Percentiles rank a stretch among this genome's conserved stretches.
These are phyloP conservation scores for Metroxylon sagu DNA, from an alignment of 176 grass and related monocot genomes.

Conservation along the genomic window DNA sequence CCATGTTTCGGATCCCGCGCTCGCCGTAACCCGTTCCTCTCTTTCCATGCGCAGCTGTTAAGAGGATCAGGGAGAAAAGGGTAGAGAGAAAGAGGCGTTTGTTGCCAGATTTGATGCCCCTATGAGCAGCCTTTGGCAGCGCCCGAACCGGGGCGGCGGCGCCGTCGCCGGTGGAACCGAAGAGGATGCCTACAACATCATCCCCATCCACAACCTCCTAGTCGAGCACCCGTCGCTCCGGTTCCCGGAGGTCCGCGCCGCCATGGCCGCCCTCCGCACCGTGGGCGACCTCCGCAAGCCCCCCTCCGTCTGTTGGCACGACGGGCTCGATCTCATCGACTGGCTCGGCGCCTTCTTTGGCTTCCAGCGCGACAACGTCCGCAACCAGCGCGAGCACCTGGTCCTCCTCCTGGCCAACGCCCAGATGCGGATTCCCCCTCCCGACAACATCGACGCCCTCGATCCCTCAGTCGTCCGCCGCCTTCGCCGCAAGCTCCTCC, in stretches of 20 bases:
- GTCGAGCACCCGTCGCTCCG: conserved; percentile 49
- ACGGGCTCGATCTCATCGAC: conserved; percentile 66
- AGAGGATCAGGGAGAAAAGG: not conserved
- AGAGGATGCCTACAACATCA: conserved; percentile 65
- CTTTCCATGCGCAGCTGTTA: too few relatives aligned
- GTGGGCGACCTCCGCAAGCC: conserved; percentile 45
- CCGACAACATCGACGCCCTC: conserved; percentile 42
- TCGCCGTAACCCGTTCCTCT: too few relatives aligned
- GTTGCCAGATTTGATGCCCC: not conserved
- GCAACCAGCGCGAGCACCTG: conserved; percentile 94
- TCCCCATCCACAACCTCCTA: conserved; percentile 76
- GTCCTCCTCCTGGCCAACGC: conserved; percentile 92
- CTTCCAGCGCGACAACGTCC: conserved; percentile 79
- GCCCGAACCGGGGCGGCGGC: conserved; percentile 13
- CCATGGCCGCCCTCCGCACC: conserved; percentile 42
- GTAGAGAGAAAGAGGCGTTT: not conserved
- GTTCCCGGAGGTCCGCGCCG: conserved; percentile 78
- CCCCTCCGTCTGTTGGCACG: conserved; percentile 25
- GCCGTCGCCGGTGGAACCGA: not conserved
- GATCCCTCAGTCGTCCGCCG: conserved; percentile 32
- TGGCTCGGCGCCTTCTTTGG: conserved; percentile 87
- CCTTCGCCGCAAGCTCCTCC: conserved; percentile 71
- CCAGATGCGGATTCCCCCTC: conserved; percentile 48
- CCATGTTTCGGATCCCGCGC: too few relatives aligned
- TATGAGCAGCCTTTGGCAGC: conserved; percentile 52